Conservation (phyloP, 768 basidiomycete species). For the Russula abietina region DNA sequence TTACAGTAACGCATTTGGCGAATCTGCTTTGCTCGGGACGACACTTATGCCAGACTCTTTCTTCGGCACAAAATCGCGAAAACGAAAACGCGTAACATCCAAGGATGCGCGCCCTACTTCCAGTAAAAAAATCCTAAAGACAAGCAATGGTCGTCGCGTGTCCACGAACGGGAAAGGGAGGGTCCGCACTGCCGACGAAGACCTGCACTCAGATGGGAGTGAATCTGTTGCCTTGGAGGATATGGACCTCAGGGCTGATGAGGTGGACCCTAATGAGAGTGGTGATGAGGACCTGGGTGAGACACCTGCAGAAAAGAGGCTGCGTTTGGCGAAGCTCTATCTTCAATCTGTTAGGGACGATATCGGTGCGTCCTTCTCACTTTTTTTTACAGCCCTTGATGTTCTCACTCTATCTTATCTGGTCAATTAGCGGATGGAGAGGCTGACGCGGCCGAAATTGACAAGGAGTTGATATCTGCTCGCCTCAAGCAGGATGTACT, state of each 20-base stretch:
- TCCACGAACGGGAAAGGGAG: conserved; percentile 28
- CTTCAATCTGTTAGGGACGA: conserved; percentile 75
- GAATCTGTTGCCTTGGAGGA: conserved; percentile 52
- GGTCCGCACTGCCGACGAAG: conserved; percentile 43
- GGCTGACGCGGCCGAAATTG: conserved; percentile 93
- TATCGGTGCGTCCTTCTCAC: conserved; percentile 41
- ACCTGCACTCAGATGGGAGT: conserved; percentile 57
- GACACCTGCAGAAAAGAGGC: conserved; percentile 88
- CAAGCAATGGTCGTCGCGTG: conserved; percentile 23
- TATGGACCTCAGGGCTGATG: conserved; percentile 60
- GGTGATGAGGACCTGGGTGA: conserved; percentile 84
- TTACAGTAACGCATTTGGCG: no score
- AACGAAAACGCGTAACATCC: conserved; percentile 50
- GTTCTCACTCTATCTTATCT: background rate
- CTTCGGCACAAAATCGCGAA: conserved; percentile 61
- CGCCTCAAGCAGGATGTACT: conserved; percentile 89
- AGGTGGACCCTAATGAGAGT: conserved; percentile 52
- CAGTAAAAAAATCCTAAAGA: conserved; percentile 30
- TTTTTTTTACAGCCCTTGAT: background rate
- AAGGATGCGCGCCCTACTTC: conserved; percentile 32
- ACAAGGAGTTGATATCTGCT: conserved; percentile 85
- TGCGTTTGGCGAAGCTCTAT: conserved; percentile 87
- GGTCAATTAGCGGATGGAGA: conserved; percentile 65
- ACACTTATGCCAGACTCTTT: conserved; percentile 79
- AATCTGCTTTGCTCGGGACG: background rate